Conservation (phyloP, 140 eudicot species). For the Flaveria floridana region DNA sequence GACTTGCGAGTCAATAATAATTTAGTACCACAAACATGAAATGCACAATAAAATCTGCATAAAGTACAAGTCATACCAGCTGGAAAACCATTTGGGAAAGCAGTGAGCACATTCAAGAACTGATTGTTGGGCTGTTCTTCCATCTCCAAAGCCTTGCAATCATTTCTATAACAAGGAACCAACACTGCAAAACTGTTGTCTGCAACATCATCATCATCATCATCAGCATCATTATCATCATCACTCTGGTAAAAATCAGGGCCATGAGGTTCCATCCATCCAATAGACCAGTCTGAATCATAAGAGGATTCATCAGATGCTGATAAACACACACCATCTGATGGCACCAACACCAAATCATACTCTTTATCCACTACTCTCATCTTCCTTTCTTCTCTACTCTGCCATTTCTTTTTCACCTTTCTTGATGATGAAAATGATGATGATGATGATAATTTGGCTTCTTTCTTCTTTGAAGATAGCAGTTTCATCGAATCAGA, state of each 20-base stretch:
- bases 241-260: constrained; percentile 73
- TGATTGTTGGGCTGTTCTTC: constrained; percentile 40
- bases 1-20: background rate
- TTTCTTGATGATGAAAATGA: constrained; percentile 36
- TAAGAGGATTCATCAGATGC: constrained; percentile 76
- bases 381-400: constrained; percentile 70
- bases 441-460: constrained; percentile 26
- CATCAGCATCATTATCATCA: background rate
- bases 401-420: constrained; percentile 70
- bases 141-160: constrained; percentile 37
- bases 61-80: constrained; percentile 49
- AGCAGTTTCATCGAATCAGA: constrained; percentile 61
- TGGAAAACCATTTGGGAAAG: constrained; percentile 49
- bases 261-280: constrained; percentile 96
- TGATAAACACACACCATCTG: constrained; percentile 84
- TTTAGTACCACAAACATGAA: constrained; percentile 19
- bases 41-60: constrained; percentile 4
- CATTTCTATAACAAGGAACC: constrained; percentile 90
- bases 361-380: constrained; percentile 62
- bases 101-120: constrained; percentile 49
- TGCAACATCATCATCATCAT: constrained; percentile 62
- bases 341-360: constrained; percentile 81
- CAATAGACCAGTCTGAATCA: constrained; percentile 97
- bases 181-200: constrained; percentile 83
- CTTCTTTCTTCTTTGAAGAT: constrained; percentile 44